phyloP scores from a whole-genome alignment of 1,139 yeast species.

The Suhomyces ambrosiae region DNA sequence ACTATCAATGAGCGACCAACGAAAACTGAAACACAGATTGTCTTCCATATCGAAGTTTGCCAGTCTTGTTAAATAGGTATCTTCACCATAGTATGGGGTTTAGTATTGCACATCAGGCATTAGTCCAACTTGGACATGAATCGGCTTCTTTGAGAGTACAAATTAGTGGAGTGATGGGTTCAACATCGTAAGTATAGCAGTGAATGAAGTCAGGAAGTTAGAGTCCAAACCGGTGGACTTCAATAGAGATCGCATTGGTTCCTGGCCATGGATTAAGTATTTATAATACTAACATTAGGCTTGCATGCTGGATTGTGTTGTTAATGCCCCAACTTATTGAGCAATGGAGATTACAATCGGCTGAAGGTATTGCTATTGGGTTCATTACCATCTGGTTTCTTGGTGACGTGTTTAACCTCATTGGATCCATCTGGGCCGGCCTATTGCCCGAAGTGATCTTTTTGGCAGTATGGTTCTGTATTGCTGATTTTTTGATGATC shows the following conservation, averaged over 20 bases:
- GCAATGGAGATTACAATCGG: slow-evolving; percentile 77
- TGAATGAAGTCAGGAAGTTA: neutral
- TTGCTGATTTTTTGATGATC: slow-evolving; percentile 67
- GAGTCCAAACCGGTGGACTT: too few relatives aligned
- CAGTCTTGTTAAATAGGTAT: too few relatives aligned
- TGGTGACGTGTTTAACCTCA: slow-evolving; percentile 70
- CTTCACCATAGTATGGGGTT: too few relatives aligned
- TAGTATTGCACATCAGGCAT: slow-evolving; percentile 6
- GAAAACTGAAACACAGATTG: too few relatives aligned
- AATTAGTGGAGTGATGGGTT: slow-evolving; percentile 67
- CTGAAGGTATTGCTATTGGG: slow-evolving; percentile 76
- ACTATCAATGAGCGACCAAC: too few relatives aligned
- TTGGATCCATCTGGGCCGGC: slow-evolving; percentile 72
- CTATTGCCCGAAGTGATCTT: slow-evolving; percentile 70
- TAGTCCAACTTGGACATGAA: slow-evolving; percentile 1
- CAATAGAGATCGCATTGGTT: too few relatives aligned
- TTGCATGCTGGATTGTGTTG: slow-evolving; percentile 81
- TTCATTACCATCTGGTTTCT: slow-evolving; percentile 71
- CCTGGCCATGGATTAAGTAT: too few relatives aligned
- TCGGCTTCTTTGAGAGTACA: slow-evolving; percentile 19
- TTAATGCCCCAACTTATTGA: slow-evolving; percentile 79
- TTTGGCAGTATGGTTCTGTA: slow-evolving; percentile 73
- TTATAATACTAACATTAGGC: slow-evolving; percentile 37
- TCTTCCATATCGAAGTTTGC: too few relatives aligned
- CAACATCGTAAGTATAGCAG: slow-evolving; percentile 49